Evolutionary conservation across 1,139 yeast genomes (phyloP).

Genomic region (Yamadazyma triangularis): DNA sequence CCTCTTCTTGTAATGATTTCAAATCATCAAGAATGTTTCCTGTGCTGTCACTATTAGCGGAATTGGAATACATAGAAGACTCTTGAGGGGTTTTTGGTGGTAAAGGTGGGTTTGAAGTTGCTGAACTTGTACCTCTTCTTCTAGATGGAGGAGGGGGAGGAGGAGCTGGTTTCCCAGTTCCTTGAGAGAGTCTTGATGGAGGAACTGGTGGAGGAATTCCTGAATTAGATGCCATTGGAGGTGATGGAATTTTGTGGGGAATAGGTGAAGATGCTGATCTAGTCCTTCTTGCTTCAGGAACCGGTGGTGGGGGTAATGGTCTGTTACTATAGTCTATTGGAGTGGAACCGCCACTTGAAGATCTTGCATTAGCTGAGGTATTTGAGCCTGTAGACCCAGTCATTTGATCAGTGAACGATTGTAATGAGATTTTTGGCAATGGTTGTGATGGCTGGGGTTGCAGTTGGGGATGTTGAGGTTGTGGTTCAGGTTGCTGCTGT

Average conservation of each 20-base stretch:
- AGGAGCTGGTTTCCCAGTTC: conserved; percentile 1
- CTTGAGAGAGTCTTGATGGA: conserved; percentile 25
- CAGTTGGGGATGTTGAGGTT: conserved; percentile 1
- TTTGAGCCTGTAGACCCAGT: conserved; percentile 23
- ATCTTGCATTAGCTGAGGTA: conserved; percentile 31
- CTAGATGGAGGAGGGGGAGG: conserved; percentile 39
- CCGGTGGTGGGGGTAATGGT: conserved; percentile 39
- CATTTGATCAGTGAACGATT: conserved; percentile 44
- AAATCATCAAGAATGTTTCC: conserved; percentile 56
- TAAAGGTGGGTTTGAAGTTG: conserved; percentile 23
- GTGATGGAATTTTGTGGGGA: conserved; percentile 17
- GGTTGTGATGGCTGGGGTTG: conserved; percentile 3
- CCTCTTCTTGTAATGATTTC: conserved; percentile 61
- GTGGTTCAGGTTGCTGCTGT: conserved; percentile 1
- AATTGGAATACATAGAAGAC: conserved; percentile 10
- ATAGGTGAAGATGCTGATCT: conserved; percentile 45
- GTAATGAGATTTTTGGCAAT: conserved; percentile 30
- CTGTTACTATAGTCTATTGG: conserved; percentile 22
- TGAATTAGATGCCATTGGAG: conserved; percentile 6
- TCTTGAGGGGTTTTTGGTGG: conserved; percentile 29
- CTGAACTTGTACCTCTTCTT: conserved; percentile 19
- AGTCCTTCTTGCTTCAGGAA: conserved; percentile 30
- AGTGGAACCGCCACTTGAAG: conserved; percentile 4
- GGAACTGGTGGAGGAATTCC: conserved; percentile 25
- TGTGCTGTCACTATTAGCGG: conserved; percentile 29